Percentiles rank a stretch among this genome's conserved stretches.
phyloP scores from a whole-genome alignment of 768 basidiomycete species.

The Arthromyces matolae region DNA sequence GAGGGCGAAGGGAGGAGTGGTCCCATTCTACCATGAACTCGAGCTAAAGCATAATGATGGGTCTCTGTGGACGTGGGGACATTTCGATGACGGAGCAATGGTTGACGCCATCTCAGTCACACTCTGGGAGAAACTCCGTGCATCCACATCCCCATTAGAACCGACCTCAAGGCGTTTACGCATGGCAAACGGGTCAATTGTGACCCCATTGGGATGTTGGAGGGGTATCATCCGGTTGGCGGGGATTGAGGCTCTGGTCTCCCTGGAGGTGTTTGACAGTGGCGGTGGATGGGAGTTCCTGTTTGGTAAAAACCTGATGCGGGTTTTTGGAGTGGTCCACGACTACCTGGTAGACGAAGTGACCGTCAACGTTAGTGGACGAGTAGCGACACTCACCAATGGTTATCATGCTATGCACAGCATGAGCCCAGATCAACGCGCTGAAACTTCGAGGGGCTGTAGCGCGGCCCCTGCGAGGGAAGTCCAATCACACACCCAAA shows the following conservation, averaged over 20 bases:
- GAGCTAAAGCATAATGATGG: background rate
- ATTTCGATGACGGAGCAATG: conserved; percentile 25
- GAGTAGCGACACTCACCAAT: background rate
- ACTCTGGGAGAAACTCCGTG: background rate
- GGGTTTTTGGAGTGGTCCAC: conserved; percentile 20
- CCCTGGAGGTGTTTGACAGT: conserved; percentile 25
- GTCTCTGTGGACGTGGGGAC: background rate
- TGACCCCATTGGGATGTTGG: conserved; percentile 9
- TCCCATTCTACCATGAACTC: conserved; percentile 3
- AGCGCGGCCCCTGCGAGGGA: background rate
- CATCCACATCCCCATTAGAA: background rate
- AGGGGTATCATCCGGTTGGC: conserved; percentile 3
- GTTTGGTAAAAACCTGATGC: conserved; percentile 27
- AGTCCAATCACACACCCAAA: background rate
- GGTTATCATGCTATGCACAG: background rate
- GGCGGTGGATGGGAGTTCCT: conserved; percentile 24
- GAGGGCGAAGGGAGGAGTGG: background rate
- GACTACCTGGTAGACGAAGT: conserved; percentile 20
- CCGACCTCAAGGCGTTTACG: conserved; percentile 10
- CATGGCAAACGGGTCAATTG: conserved; percentile 24
- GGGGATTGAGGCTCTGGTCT: background rate
- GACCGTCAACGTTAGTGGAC: background rate
- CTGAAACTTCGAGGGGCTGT: background rate
- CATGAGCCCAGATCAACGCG: background rate
- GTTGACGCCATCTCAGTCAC: conserved; percentile 14